Evolutionary conservation across 257 asterid species (phyloP), one percentile per base, ranked within the genome.

Genomic region (Galeopsis tetrahit): DNA sequence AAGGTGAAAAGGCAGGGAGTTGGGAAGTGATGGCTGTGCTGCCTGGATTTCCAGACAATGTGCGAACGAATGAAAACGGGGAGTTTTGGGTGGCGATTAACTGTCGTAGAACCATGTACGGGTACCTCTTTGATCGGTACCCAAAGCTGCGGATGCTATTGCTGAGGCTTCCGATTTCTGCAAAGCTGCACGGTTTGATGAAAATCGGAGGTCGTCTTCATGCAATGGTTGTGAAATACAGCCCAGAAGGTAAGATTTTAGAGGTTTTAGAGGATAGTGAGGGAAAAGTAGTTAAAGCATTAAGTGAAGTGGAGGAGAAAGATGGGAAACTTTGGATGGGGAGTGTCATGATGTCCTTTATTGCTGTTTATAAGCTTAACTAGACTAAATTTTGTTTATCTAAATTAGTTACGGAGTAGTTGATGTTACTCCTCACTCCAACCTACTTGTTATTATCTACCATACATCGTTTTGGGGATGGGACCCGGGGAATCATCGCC

Each of bases 271-370:
- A 91, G 63, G 96, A 91, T 64, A 81, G 92, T 13, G 81, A 62
- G 59, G 96, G 97, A 2, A 91, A 87, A 83, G 93, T 89, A 15
- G 96, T 89, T 13, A 85, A 69, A 74, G 95, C 89, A 5, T 83
- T 78, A 0, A 91, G 97, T 17, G 93, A 91, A 78, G 96, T 87
- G 2, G 96, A 91, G 73, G 97, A 91, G 81, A 89, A 73, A 75
- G 93, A 87, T 17, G 96, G 97, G 42, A 86, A 86, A 80, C 92
- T 91, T 68, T 91, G 96, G 97, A 80, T 91, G 39, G 97, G 96
- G 17, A 91, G 96, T 31, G 97, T 91, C 34, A 71, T 91, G 80
- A 86, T 89, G 96, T 78, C 90, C 10, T 91, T 80, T 73, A 66
- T 90, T 9, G 89, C 87, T 6, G 96, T 90, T 81, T 90, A 88